phyloP scores from a whole-genome alignment of 352 stramenopile species.

The Globisporangium acanthophoron region DNA sequence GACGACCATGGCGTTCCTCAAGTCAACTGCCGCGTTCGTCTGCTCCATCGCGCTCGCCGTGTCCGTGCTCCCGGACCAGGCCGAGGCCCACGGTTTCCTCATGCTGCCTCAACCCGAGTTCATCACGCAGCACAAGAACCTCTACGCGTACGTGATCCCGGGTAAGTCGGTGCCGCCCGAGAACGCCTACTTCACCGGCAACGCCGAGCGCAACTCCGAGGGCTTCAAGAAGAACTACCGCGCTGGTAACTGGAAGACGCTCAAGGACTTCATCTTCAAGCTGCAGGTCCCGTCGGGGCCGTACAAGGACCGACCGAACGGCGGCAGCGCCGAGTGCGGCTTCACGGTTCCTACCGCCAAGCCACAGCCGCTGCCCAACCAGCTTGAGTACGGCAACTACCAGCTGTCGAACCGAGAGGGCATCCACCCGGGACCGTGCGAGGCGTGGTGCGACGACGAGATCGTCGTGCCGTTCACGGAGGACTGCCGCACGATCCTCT shows the following conservation, averaged over 20 bases:
- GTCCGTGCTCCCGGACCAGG: too few species aligned
- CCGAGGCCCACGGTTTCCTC: too few species aligned
- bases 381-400: too few species aligned
- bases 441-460: conserved; percentile 40
- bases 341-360: too few species aligned
- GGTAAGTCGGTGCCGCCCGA: background rate
- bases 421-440: conserved; percentile 35
- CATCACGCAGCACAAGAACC: background rate
- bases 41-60: too few species aligned
- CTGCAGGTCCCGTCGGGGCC: too few species aligned
- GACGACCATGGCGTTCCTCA: too few species aligned
- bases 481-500: conserved; percentile 19
- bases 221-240: conserved; percentile 2
- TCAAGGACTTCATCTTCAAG: conserved; percentile 3
- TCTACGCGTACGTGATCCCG: background rate
- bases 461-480: conserved; percentile 30
- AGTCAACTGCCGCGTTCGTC: too few species aligned
- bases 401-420: conserved; percentile 6
- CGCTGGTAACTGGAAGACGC: background rate
- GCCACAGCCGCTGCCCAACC: too few species aligned
- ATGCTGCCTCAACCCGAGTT: too few species aligned
- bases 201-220: conserved; percentile 1
- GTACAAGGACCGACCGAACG: too few species aligned
- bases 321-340: too few species aligned
- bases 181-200: background rate